Conservation (phyloP, 805 yeast genomes). For the Suhomyces vadensis region DNA sequence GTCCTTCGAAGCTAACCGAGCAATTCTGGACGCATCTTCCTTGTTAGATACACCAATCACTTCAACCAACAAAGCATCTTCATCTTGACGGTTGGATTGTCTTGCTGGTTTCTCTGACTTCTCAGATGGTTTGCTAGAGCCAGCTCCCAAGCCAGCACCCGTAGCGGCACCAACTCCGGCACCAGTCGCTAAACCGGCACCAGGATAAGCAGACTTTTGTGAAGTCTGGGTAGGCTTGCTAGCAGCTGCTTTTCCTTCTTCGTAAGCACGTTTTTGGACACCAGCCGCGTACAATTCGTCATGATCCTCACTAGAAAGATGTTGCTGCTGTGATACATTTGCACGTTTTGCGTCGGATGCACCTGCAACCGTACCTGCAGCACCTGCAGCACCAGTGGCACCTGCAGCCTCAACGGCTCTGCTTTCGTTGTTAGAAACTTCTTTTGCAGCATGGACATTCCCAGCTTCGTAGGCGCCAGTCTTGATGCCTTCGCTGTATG, state of each 20-base stretch:
- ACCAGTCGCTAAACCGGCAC: constrained; percentile 13
- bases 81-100: not conserved
- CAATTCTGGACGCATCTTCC: constrained; percentile 29
- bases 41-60: constrained; percentile 37
- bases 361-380: constrained; percentile 8
- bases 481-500: constrained; percentile 12
- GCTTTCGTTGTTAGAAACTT: not conserved
- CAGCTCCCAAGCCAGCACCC: constrained; percentile 10
- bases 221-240: too few species aligned
- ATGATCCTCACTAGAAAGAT: not conserved
- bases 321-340: not conserved
- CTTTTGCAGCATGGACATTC: constrained; percentile 2
- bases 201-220: constrained; percentile 7
- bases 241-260: constrained; percentile 16
- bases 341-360: constrained; percentile 6
- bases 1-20: constrained; percentile 32
- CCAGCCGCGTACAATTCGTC: constrained; percentile 18
- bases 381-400: constrained; percentile 8
- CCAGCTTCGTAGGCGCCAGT: constrained; percentile 12
- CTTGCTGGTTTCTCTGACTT: not conserved
- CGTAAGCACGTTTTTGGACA: constrained; percentile 17
- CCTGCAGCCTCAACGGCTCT: constrained; percentile 10
- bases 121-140: not conserved
- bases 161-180: constrained; percentile 15
- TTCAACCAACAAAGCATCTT: constrained; percentile 25